Evolutionary conservation across 208 protist genomes (phyloP), one percentile per base, ranked within the genome.

Genomic region (Trypanosoma congolense): DNA sequence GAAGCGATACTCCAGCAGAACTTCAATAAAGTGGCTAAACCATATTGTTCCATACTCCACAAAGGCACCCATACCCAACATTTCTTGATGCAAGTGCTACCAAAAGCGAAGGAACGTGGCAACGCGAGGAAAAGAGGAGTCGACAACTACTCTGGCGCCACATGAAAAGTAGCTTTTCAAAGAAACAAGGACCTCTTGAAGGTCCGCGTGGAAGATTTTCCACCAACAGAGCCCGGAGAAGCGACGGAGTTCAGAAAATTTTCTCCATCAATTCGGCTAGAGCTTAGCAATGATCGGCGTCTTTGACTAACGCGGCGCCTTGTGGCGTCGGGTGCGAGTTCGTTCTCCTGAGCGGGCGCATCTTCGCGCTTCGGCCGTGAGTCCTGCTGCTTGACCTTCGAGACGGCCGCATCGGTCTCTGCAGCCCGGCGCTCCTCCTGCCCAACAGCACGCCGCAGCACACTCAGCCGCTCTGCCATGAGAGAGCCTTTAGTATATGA

Each of bases 401-500:
- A 16, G 12, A 12, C 33, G 6, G 33, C 12, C 12, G 33, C 33
- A 6, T 38, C 33, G 12, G 33, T 38, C 12, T 38, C 33, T 38
- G 33, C 33, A 38, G 22, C 28, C 18, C 50, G 26, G 16, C 30
- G n/a, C 42, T 30, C 60, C 18, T 51, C 54, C 46, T 56, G 47
- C 36, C 50, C 36, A 5, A 26, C 54, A n/a, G 61, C 61, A 36
- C n/a, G 24, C 35, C 54, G 44, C 29, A 67, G 19, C 9, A 67
- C 61, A 21, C 51, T 47, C 18, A 40, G 30, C 19, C 36, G 53
- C 36, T 46, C n/a, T 18, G 47, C 19, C 8, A 8, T 50, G 18
- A 31, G 41, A 18, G 33, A 49, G 16, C 24, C 40, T 33, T 31
- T n/a, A 2, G n/a, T 9, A 46, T 33, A 14, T 6, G n/a, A n/a